Conservation (phyloP, 2,329 filamentous ascomycete species). For the Phialophora expanda region DNA sequence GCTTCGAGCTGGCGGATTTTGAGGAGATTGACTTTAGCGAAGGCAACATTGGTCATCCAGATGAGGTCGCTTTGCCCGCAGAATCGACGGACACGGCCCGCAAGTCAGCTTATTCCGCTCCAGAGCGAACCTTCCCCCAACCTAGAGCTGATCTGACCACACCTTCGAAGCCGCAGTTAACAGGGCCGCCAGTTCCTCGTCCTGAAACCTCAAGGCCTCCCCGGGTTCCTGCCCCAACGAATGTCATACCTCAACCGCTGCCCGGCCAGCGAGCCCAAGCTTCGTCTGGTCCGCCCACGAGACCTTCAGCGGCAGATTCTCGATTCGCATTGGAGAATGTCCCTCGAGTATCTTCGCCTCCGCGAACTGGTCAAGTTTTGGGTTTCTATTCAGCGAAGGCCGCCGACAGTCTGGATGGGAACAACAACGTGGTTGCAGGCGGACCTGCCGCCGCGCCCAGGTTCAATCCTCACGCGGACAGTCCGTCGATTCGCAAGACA, state of each 20-base stretch:
- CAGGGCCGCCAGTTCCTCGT: constrained; percentile 1
- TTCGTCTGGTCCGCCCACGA: constrained; percentile 9
- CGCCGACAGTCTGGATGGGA: constrained; percentile 62
- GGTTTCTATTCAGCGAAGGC: constrained; percentile 75
- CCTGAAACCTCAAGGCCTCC: constrained; percentile 7
- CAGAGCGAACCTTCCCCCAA: constrained; percentile 21
- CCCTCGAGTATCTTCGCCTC: constrained; percentile 34
- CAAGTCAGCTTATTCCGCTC: constrained; percentile 31
- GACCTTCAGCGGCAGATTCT: constrained; percentile 9
- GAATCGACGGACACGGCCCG: constrained; percentile 40
- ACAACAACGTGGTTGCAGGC: constrained; percentile 51
- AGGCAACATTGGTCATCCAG: constrained; percentile 71
- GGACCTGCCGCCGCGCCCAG: constrained; percentile 55
- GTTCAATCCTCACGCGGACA: constrained; percentile 77
- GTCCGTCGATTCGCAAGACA: constrained; percentile 86
- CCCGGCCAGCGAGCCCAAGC: constrained; percentile 29
- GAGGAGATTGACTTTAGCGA: constrained; percentile 79
- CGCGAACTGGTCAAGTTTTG: constrained; percentile 13
- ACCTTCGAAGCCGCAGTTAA: constrained; percentile 34
- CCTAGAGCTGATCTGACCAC: constrained; percentile 29
- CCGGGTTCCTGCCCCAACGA: constrained; percentile 5
- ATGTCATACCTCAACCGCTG: constrained; percentile 29
- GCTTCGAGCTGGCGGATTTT: constrained; percentile 61
- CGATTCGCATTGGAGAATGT: constrained; percentile 15
- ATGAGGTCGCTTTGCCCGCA: constrained; percentile 69